These are phyloP conservation scores for Blastomyces gilchristii DNA, from an alignment of 2,329 filamentous ascomycete species.

Conservation along the genomic window DNA sequence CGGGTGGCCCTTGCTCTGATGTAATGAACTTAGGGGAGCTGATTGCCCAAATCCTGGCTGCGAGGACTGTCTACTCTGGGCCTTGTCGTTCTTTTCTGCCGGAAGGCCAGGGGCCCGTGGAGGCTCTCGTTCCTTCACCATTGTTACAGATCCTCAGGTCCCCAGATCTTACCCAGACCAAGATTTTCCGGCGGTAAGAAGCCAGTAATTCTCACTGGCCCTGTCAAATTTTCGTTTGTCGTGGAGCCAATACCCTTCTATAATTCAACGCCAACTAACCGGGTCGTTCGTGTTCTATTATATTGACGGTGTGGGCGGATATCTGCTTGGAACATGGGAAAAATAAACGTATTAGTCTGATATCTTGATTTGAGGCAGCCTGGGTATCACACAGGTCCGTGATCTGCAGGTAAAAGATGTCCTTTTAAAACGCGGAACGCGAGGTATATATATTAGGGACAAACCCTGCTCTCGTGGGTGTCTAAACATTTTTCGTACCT, in stretches of 20 bases:
- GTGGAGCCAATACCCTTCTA: not conserved
- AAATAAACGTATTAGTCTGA: not conserved
- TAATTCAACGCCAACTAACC: not conserved
- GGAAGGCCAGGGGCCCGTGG: not conserved
- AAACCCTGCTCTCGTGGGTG: not conserved
- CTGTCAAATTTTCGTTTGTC: not conserved
- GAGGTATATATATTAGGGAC: not conserved
- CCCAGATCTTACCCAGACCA: not conserved
- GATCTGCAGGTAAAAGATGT: not conserved
- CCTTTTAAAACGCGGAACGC: not conserved
- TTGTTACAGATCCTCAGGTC: not conserved
- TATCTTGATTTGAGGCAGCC: not conserved
- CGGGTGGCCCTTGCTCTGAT: slow-evolving; percentile 25
- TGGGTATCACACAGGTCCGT: not conserved
- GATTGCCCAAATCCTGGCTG: slow-evolving; percentile 49
- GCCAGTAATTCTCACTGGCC: not conserved
- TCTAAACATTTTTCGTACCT: not conserved
- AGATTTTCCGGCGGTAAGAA: not conserved
- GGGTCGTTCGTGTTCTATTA: not conserved
- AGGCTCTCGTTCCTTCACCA: slow-evolving; percentile 8
- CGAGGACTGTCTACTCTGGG: not conserved
- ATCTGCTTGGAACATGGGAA: not conserved
- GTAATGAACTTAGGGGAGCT: slow-evolving; percentile 40
- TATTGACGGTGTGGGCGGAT: not conserved
- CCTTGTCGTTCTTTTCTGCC: not conserved